phyloP scores from a whole-genome alignment of 2,329 filamentous ascomycete genomes.

The Amauroascus verrucosus region DNA sequence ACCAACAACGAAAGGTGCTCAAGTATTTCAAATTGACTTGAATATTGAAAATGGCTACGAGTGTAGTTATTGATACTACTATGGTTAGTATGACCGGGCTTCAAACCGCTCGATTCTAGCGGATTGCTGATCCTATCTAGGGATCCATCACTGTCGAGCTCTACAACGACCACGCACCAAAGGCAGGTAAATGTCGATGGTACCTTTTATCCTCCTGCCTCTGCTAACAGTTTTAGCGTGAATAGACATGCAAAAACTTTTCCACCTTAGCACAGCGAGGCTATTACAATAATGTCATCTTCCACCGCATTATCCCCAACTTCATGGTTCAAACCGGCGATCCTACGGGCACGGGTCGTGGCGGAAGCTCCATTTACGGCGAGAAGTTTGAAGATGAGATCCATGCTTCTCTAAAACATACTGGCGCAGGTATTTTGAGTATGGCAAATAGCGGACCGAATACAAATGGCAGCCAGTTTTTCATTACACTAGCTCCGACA shows the following conservation, averaged over 20 bases:
- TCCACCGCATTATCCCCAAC: slow-evolving; percentile 89
- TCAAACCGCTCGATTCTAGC: slow-evolving; percentile 4
- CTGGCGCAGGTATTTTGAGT: slow-evolving; percentile 80
- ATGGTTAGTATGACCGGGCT: slow-evolving; percentile 48
- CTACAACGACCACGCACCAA: slow-evolving; percentile 79
- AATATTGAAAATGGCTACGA: slow-evolving; percentile 53
- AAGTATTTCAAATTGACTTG: background rate
- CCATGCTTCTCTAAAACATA: slow-evolving; percentile 66
- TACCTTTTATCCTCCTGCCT: background rate
- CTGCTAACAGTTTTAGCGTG: background rate
- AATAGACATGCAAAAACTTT: slow-evolving; percentile 76
- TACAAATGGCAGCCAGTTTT: slow-evolving; percentile 93
- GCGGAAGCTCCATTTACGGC: slow-evolving; percentile 81
- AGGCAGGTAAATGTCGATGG: slow-evolving; percentile 28
- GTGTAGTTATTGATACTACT: slow-evolving; percentile 71
- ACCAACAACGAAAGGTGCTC: background rate
- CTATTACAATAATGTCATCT: slow-evolving; percentile 78
- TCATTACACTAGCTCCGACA: slow-evolving; percentile 85
- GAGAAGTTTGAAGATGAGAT: slow-evolving; percentile 95
- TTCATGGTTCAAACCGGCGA: slow-evolving; percentile 98
- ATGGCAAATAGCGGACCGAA: slow-evolving; percentile 95
- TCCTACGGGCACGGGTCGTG: slow-evolving; percentile 84
- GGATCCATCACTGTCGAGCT: slow-evolving; percentile 79
- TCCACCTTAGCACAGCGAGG: slow-evolving; percentile 63
- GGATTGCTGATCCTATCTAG: slow-evolving; percentile 36